Evolutionary conservation across 1,284 basidiomycete genomes (phyloP), one percentile per base, ranked within the genome.

Genomic region (Ustilago nuda): DNA sequence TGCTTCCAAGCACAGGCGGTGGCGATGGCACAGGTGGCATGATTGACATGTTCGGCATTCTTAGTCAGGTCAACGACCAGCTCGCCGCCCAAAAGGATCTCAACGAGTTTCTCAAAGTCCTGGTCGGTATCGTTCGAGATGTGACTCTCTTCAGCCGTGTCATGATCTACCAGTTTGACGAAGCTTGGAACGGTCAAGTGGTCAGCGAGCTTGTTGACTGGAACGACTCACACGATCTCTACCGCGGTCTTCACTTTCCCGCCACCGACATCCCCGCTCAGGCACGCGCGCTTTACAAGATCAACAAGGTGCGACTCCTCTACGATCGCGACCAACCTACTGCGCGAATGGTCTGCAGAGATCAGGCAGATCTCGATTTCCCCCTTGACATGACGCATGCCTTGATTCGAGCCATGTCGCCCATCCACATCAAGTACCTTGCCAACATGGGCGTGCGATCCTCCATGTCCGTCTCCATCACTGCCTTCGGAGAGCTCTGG

Each of bases 311-410:
- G 23, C 90, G 93, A 23, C 85, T 94, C 45, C 86, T 95, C 32
- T 96, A 95, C 84, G 91, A 95, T 81, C 89, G 93, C 17, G 89
- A 89, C 39, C 92, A 92, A 82, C 88, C 90, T 1, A 93, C 93
- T 0, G 92, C 94, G 4, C 89, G 93, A 6, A 88, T 96, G 58
- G 91, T 95, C 13, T 91, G 92, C 52, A 88, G 90, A 55, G 89
- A 87, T 61, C 88, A 88, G 78, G 88, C 89, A 32, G 93, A 95
- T 85, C 88, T 95, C 8, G 89, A 91, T 45, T 87, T 87, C 3
- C 93, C 93, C 2, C 87, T 95, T 72, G 91, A 95, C 84, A 94
- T 95, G 93, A 94, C 93, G 0, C 92, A 94, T 85, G 92, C 91
- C 70, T 93, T 92, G 82, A 87, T 95, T 13, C 90, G 93, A 17